Conservation (phyloP, 169 alveolate species). For the Cryptosporidium ubiquitum region DNA sequence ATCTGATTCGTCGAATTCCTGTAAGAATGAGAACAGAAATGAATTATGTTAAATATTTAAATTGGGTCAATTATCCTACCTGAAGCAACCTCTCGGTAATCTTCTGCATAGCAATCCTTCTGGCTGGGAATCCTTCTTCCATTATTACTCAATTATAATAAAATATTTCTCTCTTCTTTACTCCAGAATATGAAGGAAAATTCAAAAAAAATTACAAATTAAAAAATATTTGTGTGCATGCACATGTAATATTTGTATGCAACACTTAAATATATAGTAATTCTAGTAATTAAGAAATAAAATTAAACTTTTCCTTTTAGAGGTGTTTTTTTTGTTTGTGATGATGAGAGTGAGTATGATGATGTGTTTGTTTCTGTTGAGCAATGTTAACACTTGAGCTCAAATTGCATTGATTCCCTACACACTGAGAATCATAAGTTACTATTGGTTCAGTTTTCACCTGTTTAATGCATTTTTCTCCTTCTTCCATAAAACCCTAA, state of each 20-base stretch:
- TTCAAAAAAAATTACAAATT: background rate
- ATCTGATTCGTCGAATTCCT: constrained; percentile 68
- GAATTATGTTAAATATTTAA: background rate
- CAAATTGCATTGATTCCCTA: constrained; percentile 23
- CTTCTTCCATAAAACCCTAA: constrained; percentile 66
- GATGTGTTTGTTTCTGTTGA: background rate
- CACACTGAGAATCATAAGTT: constrained; percentile 62
- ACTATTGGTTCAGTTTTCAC: constrained; percentile 67
- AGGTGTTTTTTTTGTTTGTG: constrained; percentile 22
- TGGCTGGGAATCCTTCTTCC: constrained; percentile 50
- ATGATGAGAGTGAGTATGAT: background rate
- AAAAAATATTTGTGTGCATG: constrained; percentile 52
- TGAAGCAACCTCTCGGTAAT: constrained; percentile 58
- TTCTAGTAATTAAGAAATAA: background rate
- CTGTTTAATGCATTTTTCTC: constrained; percentile 28
- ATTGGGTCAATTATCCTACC: constrained; percentile 6
- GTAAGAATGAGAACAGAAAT: background rate
- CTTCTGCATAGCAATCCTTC: constrained; percentile 56
- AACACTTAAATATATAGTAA: background rate
- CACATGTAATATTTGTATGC: constrained; percentile 39
- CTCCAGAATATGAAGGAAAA: background rate
- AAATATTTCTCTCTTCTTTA: background rate
- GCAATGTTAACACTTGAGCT: background rate
- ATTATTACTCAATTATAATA: background rate
- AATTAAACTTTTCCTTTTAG: background rate